phyloP scores from a whole-genome alignment of 345 rosid genomes.

The Citropsis articulata region DNA sequence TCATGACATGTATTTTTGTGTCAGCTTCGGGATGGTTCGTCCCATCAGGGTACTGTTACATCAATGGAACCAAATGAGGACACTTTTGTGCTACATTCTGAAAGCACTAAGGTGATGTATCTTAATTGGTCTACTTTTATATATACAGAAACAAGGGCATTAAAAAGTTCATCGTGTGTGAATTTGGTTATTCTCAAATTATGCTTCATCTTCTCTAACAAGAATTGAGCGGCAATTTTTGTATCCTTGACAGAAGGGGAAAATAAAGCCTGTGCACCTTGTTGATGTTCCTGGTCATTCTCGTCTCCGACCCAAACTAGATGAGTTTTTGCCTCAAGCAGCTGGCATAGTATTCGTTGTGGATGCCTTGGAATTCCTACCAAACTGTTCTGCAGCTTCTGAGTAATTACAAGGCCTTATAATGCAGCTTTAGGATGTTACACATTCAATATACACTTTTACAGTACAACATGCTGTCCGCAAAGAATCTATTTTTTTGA shows the following conservation, averaged over 20 bases:
- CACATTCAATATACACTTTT: background rate
- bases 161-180: background rate
- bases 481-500: slow-evolving; percentile 2
- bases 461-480: background rate
- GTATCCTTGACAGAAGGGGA: slow-evolving; percentile 52
- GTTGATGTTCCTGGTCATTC: slow-evolving; percentile 97
- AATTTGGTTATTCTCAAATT: background rate
- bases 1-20: slow-evolving; percentile 22
- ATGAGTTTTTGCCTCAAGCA: slow-evolving; percentile 76
- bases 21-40: slow-evolving; percentile 90
- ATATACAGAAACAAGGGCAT: background rate
- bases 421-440: background rate
- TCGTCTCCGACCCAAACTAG: slow-evolving; percentile 79
- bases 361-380: slow-evolving; percentile 88
- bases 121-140: slow-evolving; percentile 14
- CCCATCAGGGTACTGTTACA: slow-evolving; percentile 85
- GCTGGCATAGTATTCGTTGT: slow-evolving; percentile 86
- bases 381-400: slow-evolving; percentile 66
- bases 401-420: slow-evolving; percentile 49
- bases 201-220: background rate
- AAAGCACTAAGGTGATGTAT: slow-evolving; percentile 54
- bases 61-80: slow-evolving; percentile 98
- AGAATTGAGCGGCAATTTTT: slow-evolving; percentile 9
- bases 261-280: slow-evolving; percentile 70
- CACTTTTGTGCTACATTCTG: slow-evolving; percentile 65